These are phyloP conservation scores for Ogataea nonfermentans DNA, from an alignment of 805 yeast species.

Conservation along the genomic window DNA sequence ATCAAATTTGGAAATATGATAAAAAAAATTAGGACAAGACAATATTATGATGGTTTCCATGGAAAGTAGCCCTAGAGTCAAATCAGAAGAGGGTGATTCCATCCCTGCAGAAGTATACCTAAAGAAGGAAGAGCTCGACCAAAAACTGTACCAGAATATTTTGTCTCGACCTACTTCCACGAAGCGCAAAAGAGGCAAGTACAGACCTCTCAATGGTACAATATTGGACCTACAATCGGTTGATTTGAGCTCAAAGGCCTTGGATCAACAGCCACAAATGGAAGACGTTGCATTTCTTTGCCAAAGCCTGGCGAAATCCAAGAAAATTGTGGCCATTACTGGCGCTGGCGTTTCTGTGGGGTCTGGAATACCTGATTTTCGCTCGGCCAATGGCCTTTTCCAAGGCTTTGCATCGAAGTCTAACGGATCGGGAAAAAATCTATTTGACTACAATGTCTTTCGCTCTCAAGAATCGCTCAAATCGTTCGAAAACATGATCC, in stretches of 20 bases:
- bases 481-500: slow-evolving; percentile 73
- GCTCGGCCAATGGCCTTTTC: slow-evolving; percentile 78
- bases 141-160: neutral
- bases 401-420: slow-evolving; percentile 44
- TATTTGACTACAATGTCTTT: slow-evolving; percentile 80
- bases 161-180: slow-evolving; percentile 4
- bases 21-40: slow-evolving; percentile 6
- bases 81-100: neutral
- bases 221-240: slow-evolving; percentile 38
- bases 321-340: slow-evolving; percentile 60
- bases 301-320: slow-evolving; percentile 53
- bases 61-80: neutral
- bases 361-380: slow-evolving; percentile 79
- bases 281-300: slow-evolving; percentile 48
- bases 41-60: slow-evolving; percentile 3
- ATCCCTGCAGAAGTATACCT: neutral
- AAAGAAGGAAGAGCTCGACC: slow-evolving; percentile 6
- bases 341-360: slow-evolving; percentile 94
- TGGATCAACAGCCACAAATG: slow-evolving; percentile 36
- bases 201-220: slow-evolving; percentile 47
- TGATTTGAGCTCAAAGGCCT: slow-evolving; percentile 22
- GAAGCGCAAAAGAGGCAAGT: slow-evolving; percentile 46
- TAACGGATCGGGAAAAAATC: slow-evolving; percentile 48
- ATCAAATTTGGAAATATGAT: slow-evolving; percentile 11
- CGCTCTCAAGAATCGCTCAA: slow-evolving; percentile 57